Conservation (phyloP, 2,329 filamentous ascomycete species). For the Blastomyces percursus region DNA sequence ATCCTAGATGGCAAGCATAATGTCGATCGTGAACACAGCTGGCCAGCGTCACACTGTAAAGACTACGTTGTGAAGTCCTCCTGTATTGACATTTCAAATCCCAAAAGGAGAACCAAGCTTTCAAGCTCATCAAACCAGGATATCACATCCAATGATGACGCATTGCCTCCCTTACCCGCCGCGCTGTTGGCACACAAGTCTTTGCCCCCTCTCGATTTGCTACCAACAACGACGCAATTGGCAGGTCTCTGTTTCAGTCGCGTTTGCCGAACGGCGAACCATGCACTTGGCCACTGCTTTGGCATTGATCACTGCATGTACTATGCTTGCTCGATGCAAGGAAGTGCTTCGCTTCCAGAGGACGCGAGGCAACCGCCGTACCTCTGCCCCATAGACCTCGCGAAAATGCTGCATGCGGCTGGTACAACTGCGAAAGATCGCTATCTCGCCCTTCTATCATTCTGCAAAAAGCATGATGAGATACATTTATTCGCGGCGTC, state of each 20-base stretch:
- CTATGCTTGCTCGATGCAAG: slow-evolving; percentile 27
- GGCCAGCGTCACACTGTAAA: slow-evolving; percentile 54
- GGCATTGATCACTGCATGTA: slow-evolving; percentile 52
- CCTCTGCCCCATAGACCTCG: slow-evolving; percentile 24
- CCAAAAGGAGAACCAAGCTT: not conserved
- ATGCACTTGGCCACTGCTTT: slow-evolving; percentile 59
- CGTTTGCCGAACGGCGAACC: slow-evolving; percentile 47
- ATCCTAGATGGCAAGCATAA: slow-evolving; percentile 34
- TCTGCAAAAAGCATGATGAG: slow-evolving; percentile 15
- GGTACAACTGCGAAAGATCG: slow-evolving; percentile 10
- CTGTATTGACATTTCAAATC: slow-evolving; percentile 18
- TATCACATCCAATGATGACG: not conserved
- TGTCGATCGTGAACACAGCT: slow-evolving; percentile 44
- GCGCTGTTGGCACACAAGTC: slow-evolving; percentile 13
- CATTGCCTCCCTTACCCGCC: slow-evolving; percentile 10
- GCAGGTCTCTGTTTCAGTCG: slow-evolving; percentile 47
- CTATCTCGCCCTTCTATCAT: slow-evolving; percentile 17
- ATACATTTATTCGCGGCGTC: slow-evolving; percentile 18
- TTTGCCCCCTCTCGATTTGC: slow-evolving; percentile 4
- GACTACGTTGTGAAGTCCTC: slow-evolving; percentile 38
- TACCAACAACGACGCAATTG: slow-evolving; percentile 17
- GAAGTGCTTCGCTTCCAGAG: slow-evolving; percentile 22
- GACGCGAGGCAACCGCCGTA: slow-evolving; percentile 26
- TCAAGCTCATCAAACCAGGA: not conserved
- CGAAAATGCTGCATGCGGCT: slow-evolving; percentile 20